Conservation (phyloP, 371 early-diverging fungal genomes). For the Apophysomyces variabilis region DNA sequence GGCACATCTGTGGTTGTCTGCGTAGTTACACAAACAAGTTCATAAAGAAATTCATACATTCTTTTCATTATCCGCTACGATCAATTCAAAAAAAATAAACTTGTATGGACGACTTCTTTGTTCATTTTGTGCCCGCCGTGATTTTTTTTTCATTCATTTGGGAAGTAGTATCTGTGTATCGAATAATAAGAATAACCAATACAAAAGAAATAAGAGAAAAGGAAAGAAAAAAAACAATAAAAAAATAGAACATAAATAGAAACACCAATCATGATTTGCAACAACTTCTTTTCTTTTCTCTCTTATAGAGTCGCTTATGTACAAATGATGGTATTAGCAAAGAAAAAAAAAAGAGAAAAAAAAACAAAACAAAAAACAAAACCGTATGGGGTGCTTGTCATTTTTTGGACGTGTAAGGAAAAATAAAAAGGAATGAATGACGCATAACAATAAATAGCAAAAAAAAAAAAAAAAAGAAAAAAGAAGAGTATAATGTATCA, state of each 20-base stretch:
- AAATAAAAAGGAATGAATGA: conserved; percentile 1
- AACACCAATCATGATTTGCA: conserved; percentile 3
- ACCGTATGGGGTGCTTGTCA: too few relatives aligned
- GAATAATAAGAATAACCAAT: too few relatives aligned
- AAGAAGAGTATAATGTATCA: not conserved
- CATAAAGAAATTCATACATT: not conserved
- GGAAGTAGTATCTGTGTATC: too few relatives aligned
- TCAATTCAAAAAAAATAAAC: not conserved
- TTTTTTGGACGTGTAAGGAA: not conserved
- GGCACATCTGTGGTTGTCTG: not conserved
- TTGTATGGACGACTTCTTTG: not conserved
- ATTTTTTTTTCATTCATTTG: too few relatives aligned
- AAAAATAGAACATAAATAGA: conserved; percentile 2
- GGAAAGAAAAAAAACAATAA: not conserved
- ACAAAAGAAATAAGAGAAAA: too few relatives aligned
- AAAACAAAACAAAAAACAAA: not conserved
- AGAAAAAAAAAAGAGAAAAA: too few relatives aligned
- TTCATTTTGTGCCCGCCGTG: not conserved
- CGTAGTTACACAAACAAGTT: not conserved
- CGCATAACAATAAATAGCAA: conserved; percentile 6
- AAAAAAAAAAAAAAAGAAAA: not conserved
- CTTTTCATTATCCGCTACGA: not conserved
- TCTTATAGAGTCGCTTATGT: conserved; percentile 8
- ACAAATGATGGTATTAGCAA: conserved; percentile 5
- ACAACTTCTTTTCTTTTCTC: conserved; percentile 9